phyloP scores from a whole-genome alignment of 352 stramenopile genomes.

The Phytophthora lateralis region DNA sequence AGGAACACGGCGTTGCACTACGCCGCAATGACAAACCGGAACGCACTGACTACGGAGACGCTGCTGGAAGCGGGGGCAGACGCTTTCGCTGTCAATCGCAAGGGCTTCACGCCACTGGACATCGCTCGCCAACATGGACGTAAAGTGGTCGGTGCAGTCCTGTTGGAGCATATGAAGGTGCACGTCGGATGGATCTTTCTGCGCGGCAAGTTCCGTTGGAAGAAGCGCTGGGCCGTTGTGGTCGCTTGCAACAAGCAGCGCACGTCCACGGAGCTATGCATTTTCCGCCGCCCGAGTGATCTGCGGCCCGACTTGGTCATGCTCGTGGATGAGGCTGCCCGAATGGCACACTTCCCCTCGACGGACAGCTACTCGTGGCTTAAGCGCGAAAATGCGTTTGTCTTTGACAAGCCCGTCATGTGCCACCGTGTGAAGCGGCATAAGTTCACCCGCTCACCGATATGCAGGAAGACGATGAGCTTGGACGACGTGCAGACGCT shows the following conservation, averaged over 20 bases:
- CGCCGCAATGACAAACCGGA: slow-evolving; percentile 48
- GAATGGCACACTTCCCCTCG: slow-evolving; percentile 30
- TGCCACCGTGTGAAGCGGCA: slow-evolving; percentile 35
- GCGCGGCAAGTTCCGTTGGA: slow-evolving; percentile 57
- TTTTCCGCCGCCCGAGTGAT: slow-evolving; percentile 45
- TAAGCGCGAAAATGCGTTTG: slow-evolving; percentile 45
- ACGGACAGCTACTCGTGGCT: slow-evolving; percentile 45
- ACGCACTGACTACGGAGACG: slow-evolving; percentile 49
- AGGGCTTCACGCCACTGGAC: slow-evolving; percentile 65
- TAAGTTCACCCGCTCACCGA: slow-evolving; percentile 47
- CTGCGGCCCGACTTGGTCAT: slow-evolving; percentile 40
- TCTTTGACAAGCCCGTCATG: slow-evolving; percentile 51
- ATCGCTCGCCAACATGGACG: slow-evolving; percentile 59
- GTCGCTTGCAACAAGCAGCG: slow-evolving; percentile 58
- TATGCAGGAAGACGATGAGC: slow-evolving; percentile 52
- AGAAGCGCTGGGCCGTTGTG: slow-evolving; percentile 62
- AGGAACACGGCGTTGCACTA: slow-evolving; percentile 73
- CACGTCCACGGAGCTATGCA: slow-evolving; percentile 57
- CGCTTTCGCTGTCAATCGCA: slow-evolving; percentile 56
- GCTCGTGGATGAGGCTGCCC: slow-evolving; percentile 41
- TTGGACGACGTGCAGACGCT: slow-evolving; percentile 40
- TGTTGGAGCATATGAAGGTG: slow-evolving; percentile 58
- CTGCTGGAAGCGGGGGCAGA: slow-evolving; percentile 58
- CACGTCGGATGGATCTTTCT: slow-evolving; percentile 65
- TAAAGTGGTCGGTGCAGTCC: slow-evolving; percentile 44